Evolutionary conservation across 176 grass and related monocot species (phyloP), one percentile per base, ranked within the genome.

Genomic region (Avena insularis): DNA sequence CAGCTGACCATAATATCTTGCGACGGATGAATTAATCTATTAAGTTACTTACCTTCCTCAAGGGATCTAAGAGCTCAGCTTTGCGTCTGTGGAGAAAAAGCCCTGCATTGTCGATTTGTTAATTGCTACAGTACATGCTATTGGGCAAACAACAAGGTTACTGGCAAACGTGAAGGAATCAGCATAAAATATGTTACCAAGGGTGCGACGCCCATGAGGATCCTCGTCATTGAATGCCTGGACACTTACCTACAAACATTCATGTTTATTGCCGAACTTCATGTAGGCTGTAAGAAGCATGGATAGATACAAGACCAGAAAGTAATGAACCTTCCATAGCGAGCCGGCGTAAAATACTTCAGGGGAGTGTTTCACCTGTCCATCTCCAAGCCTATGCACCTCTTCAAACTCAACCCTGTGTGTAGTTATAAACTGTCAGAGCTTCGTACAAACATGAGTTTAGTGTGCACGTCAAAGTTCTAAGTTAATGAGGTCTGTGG

Each of bases 221-320:
- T 98, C 97, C 82, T 98, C 97, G n/a, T 98, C 97, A 61, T 93
- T 98, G 92, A 98, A 96, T 40, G 97, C 97, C 82, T 98, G 97
- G 47, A 96, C 97, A 89, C 94, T 98, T 78, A 98, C 97, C 97
- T 98, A 84, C 59, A 85, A 83, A 77, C 50, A 38, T 20, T 6
- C 36, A 48, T 81, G 54, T 69, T 50, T 33, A 29, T 65, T 88
- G 83, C 59, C 33, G 35, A 83, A 75, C 67, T 57, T 35, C 27
- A 74, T 58, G 55, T 45, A 78, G 58, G 25, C 36, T 29, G 74
- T 84, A 67, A 80, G 27, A 87, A 75, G 59, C 27, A 60, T n/a
- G 25, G 12, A 69, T 65, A 27, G 35, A 69, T 88, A 79, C 13
- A 85, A 46, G 50, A 86, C 68, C 7, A 85, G 40, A 36, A 83